Conservation (phyloP, 1,284 basidiomycete genomes). For the Leccinum olivaceoglutinosum region DNA sequence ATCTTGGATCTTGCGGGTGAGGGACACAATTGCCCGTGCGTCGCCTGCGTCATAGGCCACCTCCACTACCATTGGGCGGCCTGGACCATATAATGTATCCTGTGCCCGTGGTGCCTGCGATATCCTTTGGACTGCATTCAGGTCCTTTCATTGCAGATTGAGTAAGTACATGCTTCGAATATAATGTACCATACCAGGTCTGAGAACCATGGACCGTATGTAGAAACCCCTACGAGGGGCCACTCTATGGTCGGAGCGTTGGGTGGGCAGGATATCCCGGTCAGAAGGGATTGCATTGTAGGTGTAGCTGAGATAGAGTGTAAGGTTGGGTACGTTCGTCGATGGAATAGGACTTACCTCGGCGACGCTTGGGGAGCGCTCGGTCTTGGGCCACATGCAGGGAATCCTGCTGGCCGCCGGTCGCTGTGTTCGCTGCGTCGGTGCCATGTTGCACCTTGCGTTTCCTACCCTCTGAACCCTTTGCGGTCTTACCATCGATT, state of each 20-base stretch:
- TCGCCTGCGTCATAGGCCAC: neutral
- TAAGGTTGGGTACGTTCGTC: too few relatives aligned
- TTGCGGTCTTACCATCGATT: too few relatives aligned
- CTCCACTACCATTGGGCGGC: neutral
- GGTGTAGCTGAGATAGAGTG: neutral
- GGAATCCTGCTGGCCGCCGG: too few relatives aligned
- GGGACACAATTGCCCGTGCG: neutral
- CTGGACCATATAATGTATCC: neutral
- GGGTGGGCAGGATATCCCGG: neutral
- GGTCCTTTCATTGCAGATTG: neutral
- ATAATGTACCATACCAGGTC: neutral
- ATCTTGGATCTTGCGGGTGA: neutral
- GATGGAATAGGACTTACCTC: neutral
- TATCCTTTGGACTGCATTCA: neutral
- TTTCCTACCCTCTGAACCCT: too few relatives aligned
- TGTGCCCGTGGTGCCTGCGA: neutral
- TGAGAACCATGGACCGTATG: neutral
- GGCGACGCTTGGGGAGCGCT: neutral
- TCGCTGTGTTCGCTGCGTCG: too few relatives aligned
- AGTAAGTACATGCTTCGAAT: too few relatives aligned
- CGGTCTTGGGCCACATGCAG: too few relatives aligned
- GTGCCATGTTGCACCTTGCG: too few relatives aligned
- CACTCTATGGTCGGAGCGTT: neutral
- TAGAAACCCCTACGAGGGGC: neutral
- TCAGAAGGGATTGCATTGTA: neutral